Evolutionary conservation across 2,329 filamentous ascomycete genomes (phyloP), one percentile per base, ranked within the genome.

Genomic region (Colletotrichum sp.): DNA sequence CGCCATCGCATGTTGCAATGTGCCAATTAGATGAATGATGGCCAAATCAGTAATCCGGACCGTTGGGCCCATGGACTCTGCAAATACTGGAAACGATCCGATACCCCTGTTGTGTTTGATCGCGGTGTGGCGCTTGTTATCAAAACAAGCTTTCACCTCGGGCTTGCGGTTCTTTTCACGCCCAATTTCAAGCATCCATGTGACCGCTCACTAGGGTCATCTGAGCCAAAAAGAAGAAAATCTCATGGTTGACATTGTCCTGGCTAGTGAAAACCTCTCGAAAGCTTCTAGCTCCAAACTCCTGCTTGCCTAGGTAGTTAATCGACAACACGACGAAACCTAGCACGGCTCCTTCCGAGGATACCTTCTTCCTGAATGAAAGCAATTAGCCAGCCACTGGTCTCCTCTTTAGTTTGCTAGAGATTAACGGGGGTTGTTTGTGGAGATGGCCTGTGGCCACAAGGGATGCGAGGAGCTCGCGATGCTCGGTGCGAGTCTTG

Each of bases 131-230:
- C 44, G n/a, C 44, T 52, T 52, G n/a, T 2, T 22, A 22, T 52
- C 44, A 4, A 52, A 52, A 22, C 44, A 22, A 52, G n/a, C 44
- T 52, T 25, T 52, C 44, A 4, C 44, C 22, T 22, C 44, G 1
- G 44, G 11, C 44, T 52, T 6, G 19, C 2, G 19, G 9, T n/a
- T n/a, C 39, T 48, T 52, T 2, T 52, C 44, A 13, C 22, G 5
- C 3, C 11, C n/a, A 25, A 52, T 8, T 6, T n/a, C 44, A 52
- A 52, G 6, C 44, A 0, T 13, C n/a, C 22, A 2, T 52, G 6
- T 5, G 1, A 52, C 0, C 3, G 39, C 19, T n/a, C 39, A 12
- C 11, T 25, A 8, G 1, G n/a, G 4, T 4, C 0, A 22, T 52
- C 4, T 8, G 11, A 3, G 2, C 19, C 19, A 52, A 8, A 25